phyloP scores from a whole-genome alignment of 2,329 filamentous ascomycete species.

The Ceratocystis alfenasii region DNA sequence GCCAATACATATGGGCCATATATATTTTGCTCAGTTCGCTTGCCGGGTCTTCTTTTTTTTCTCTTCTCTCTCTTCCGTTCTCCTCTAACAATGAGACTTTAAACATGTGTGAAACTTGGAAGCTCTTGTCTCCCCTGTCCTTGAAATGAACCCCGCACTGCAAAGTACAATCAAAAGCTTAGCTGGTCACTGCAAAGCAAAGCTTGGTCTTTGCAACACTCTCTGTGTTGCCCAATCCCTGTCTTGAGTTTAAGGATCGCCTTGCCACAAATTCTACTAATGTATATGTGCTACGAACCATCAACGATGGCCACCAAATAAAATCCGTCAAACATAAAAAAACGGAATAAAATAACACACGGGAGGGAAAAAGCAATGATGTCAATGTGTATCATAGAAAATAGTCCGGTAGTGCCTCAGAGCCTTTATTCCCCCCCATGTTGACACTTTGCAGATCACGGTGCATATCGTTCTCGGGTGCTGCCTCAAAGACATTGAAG shows the following conservation, averaged over 20 bases:
- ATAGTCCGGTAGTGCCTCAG: slow-evolving; percentile 54
- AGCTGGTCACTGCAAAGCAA: not conserved
- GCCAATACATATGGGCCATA: not conserved
- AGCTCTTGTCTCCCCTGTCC: not conserved
- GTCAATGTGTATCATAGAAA: slow-evolving; percentile 42
- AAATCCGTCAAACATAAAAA: not conserved
- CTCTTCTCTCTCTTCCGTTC: slow-evolving; percentile 2
- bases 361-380: not conserved
- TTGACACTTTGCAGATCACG: slow-evolving; percentile 69
- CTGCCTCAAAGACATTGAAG: slow-evolving; percentile 96
- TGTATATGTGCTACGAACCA: not conserved
- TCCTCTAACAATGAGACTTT: not conserved
- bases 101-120: not conserved
- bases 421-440: slow-evolving; percentile 53
- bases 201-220: too few species aligned
- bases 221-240: too few species aligned
- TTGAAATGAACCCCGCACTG: not conserved
- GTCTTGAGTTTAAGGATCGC: too few species aligned
- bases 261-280: not conserved
- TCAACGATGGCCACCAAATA: not conserved
- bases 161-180: not conserved
- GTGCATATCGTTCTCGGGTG: slow-evolving; percentile 86
- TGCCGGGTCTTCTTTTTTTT: not conserved
- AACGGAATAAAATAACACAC: not conserved
- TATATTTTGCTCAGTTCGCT: not conserved